Evolutionary conservation across 139 green algal species (phyloP), one percentile per base, ranked within the genome.

Genomic region (Pycnococcus provasolii): DNA sequence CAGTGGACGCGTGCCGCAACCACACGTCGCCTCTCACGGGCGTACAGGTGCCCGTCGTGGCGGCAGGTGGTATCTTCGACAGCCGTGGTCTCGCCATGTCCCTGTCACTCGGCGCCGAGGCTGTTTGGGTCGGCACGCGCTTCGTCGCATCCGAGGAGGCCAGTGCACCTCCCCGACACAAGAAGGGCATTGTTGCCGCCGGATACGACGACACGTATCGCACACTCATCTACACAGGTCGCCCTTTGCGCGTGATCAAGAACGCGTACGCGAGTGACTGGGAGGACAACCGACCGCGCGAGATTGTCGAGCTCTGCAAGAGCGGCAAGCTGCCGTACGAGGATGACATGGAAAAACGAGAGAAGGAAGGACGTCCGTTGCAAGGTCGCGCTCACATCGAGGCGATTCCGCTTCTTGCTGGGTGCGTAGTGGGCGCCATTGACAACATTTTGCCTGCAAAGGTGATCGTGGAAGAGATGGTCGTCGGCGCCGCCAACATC

Each of bases 201-300:
- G 57, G 57, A 40, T 62, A 62, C 37, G 57, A 40, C 57, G 57
- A 62, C 57, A 62, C 57, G 37, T 13, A 62, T 42, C 57, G 57
- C 57, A 62, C 57, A 13, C 57, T 62, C 57, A 62, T 62, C 57
- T 62, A 62, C 57, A 62, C 57, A 42, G 57, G 57, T 13, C 57
- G 57, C 9, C 57, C 57, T 8, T 13, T 62, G 57, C 57, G 57
- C n/a, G 15, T 62, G 9, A 42, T 62, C 57, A 62, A 62, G 57
- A 62, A 62, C 57, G 15, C 9, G 57, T 62, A 62, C 57, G 9
- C 57, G n/a, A 62, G 9, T 9, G 57, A 62, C 37, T 62, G 57
- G 57, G 57, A 62, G 57, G 15, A 11, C 13, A 62, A 62, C 57
- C 57, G 57, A 11, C 15, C 57, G 9, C 9, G 15, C 9, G 57